Conservation (phyloP, 306 rosid genomes). For the Oemleria cerasiformis region DNA sequence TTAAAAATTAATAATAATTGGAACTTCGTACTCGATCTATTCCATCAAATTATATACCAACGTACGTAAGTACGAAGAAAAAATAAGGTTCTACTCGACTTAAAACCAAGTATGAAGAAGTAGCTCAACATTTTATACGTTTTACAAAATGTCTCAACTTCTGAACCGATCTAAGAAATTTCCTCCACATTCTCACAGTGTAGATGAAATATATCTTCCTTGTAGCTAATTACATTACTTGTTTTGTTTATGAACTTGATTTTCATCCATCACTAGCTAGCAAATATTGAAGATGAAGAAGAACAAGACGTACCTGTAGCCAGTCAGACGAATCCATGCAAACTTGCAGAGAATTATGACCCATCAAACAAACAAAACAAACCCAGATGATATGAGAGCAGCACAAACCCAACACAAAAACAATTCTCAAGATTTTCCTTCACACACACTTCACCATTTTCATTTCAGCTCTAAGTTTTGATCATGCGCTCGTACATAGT, state of each 20-base stretch:
- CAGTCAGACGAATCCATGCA: conserved; percentile 96
- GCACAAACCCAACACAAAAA: background rate
- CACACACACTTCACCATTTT: background rate
- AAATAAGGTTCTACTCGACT: too few relatives aligned
- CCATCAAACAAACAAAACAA: conserved; percentile 43
- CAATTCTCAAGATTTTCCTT: background rate
- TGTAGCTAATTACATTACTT: background rate
- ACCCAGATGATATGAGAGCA: background rate
- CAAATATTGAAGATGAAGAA: background rate
- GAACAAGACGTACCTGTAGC: conserved; percentile 63
- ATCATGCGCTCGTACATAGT: too few relatives aligned
- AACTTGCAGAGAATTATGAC: conserved; percentile 77
- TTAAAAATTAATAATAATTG: too few relatives aligned
- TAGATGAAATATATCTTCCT: too few relatives aligned
- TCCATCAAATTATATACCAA: too few relatives aligned
- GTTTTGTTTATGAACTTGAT: background rate
- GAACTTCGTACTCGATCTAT: too few relatives aligned
- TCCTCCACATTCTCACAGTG: too few relatives aligned
- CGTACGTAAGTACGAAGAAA: too few relatives aligned
- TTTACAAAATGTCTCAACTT: too few relatives aligned
- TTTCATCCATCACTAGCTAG: background rate
- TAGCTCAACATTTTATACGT: too few relatives aligned
- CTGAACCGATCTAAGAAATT: too few relatives aligned
- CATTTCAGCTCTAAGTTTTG: background rate
- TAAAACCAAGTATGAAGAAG: too few relatives aligned